Evolutionary conservation across 2,329 filamentous ascomycete species (phyloP), one percentile per base, ranked within the genome.

Genomic region (Delphinella strobiligena): DNA sequence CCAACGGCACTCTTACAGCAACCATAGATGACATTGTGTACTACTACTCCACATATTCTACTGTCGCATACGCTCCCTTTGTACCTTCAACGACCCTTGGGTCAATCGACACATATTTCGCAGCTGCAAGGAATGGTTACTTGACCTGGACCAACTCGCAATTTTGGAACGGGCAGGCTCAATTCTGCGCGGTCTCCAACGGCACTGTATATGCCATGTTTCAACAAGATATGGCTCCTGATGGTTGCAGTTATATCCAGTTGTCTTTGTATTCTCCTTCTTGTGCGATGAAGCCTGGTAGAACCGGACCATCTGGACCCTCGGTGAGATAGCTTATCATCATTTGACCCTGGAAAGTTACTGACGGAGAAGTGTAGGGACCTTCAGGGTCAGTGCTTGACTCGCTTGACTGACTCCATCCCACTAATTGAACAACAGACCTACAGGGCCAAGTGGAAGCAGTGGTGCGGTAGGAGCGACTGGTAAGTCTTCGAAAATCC

Each of bases 121-220:
- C 46, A 7, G 45, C 53, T 8, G 45, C 42, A 10, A 32, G 36
- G 8, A 41, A 43, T 12, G 47, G 49, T n/a, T 30, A 41, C 17
- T 40, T 56, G 5, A 47, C 42, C 2, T 56, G 53, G 52, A 42
- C 43, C 29, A 54, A 55, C 34, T 24, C 37, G 5, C 44, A 34
- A 2, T 55, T 55, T 40, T 49, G 42, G 24, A 52, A 52, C 15
- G 51, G 52, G 3, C 45, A 54, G 36, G 53, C 53, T 2, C 41
- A 41, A 4, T 55, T 55, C 42, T 55, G 53, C 37, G 42, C 51
- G 1, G 18, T 55, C 10, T 34, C 24, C n/a, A 54, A 55, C 32
- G 53, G 52, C 5, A 52, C 51, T 8, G 46, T 55, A 7, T 55
- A 52, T 36, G 51, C 52, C 1, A 47, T 54, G 1, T 55, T 53